Evolutionary conservation across 768 basidiomycete genomes (phyloP).

Genomic region (Podaxis carcinomalis): DNA sequence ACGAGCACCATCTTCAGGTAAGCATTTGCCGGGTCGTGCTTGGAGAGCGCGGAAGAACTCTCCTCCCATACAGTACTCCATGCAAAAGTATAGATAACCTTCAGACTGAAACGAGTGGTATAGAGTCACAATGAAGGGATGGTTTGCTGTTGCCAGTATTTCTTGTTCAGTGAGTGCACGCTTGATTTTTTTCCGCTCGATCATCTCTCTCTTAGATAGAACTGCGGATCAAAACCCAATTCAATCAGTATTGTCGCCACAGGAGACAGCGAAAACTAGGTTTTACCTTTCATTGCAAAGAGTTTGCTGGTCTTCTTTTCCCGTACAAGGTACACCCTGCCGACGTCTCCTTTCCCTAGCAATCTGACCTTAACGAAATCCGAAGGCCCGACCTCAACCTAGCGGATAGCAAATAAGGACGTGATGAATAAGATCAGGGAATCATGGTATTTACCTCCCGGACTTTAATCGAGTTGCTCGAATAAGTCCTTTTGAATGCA

Average conservation of each 20-base stretch:
- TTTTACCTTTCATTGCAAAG: conserved; percentile 98
- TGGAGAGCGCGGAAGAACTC: conserved; percentile 99
- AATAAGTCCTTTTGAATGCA: conserved; percentile 92
- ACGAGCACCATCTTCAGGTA: conserved; percentile 90
- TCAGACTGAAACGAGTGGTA: conserved; percentile 99
- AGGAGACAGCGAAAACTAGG: conserved; percentile 20
- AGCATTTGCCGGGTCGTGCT: conserved; percentile 93
- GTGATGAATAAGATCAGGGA: conserved; percentile 9
- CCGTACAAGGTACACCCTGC: conserved; percentile 94
- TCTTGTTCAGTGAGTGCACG: conserved; percentile 98
- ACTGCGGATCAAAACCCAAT: conserved; percentile 51
- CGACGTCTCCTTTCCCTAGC: conserved; percentile 98
- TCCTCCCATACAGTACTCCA: conserved; percentile 99
- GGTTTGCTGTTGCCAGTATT: conserved; percentile 96
- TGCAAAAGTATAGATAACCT: conserved; percentile 97
- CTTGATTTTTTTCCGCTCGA: conserved; percentile 99
- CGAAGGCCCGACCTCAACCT: conserved; percentile 93
- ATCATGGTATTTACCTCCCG: conserved; percentile 52
- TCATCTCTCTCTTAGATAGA: conserved; percentile 99
- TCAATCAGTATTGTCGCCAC: conserved; percentile 32
- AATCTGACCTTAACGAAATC: conserved; percentile 97
- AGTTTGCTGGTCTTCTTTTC: conserved; percentile 97
- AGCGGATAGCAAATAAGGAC: conserved; percentile 15
- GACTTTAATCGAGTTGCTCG: conserved; percentile 96
- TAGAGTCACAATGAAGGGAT: conserved; percentile 98